Evolutionary conservation across 768 basidiomycete genomes (phyloP), one percentile per base, ranked within the genome.

Genomic region (Leccinum ochraceum): DNA sequence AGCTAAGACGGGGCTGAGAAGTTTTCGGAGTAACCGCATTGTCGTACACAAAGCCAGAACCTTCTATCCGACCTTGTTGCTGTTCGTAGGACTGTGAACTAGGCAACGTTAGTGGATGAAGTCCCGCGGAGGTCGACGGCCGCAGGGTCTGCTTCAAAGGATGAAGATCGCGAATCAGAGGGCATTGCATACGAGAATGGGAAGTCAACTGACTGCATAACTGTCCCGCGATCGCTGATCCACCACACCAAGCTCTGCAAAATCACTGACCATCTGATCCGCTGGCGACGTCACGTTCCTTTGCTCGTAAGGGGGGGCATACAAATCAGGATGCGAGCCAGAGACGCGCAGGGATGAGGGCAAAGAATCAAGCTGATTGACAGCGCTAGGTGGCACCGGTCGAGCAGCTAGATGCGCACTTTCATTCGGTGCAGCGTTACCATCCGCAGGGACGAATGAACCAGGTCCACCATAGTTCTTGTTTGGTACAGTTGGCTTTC

Each of bases 401-500:
- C 48, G 57, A 56, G 60, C 30, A 13, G 60, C 61, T 6, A 57
- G 44, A 57, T 39, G 65, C 10, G 61, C 42, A 55, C 61, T 64
- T 16, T 69, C 76, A 56, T 70, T 67, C 60, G 66, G 61, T 49
- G 70, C 61, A 56, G 68, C 63, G 24, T 30, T 60, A 30, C 68
- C 77, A 22, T 79, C 81, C 17, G 79, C 74, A 2, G 91, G 85
- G 7, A 85, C 77, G 68, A 94, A 94, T 34, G 82, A 83, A 53
- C 92, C 92, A 8, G 88, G 88, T 0, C 92, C 92, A 26, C 85
- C 89, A 64, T 94, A 94, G 53, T 88, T 84, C 60, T 81, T 84
- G 63, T 79, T 81, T 58, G 71, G 78, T 61, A 80, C 80, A 7
- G 79, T 76, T 22, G 80, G 75, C 66, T 84, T 86, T 36, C 80